Percentiles rank a stretch among this genome's conserved stretches.
Conservation (phyloP, 805 yeast genomes). For the Ogataea paraovalis region DNA sequence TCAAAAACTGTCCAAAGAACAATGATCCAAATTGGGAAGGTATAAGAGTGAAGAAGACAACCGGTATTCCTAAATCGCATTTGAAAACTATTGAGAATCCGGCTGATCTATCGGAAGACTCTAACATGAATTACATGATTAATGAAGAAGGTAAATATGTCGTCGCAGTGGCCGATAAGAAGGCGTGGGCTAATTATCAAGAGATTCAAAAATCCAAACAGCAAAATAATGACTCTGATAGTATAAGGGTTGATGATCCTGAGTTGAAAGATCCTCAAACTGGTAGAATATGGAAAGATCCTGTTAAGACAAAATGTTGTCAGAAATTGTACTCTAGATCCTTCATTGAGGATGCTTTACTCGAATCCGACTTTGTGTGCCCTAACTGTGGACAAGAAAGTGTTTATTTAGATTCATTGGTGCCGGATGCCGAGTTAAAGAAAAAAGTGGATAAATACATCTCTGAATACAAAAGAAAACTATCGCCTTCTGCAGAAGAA, state of each 20-base stretch:
- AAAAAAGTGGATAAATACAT: conserved; percentile 50
- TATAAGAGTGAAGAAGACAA: conserved; percentile 82
- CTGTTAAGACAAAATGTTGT: conserved; percentile 79
- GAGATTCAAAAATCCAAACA: conserved; percentile 49
- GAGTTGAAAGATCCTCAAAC: conserved; percentile 65
- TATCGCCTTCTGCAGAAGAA: conserved; percentile 10
- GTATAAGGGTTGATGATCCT: conserved; percentile 47
- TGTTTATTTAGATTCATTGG: conserved; percentile 67
- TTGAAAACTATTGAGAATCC: conserved; percentile 84
- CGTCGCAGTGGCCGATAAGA: conserved; percentile 89
- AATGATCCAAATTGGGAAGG: conserved; percentile 93
- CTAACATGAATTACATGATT: conserved; percentile 64
- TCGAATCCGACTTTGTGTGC: conserved; percentile 85
- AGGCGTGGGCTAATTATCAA: conserved; percentile 86
- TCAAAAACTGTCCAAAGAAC: conserved; percentile 91
- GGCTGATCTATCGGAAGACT: conserved; percentile 47
- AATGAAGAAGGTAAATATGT: conserved; percentile 95
- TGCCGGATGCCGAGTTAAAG: conserved; percentile 56
- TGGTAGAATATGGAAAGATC: conserved; percentile 58
- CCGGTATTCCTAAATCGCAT: conserved; percentile 95
- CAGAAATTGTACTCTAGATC: conserved; percentile 52
- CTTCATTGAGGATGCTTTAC: conserved; percentile 58
- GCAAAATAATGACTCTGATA: conserved; percentile 20
- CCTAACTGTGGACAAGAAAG: conserved; percentile 81
- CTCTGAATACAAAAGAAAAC: conserved; percentile 29